These are phyloP conservation scores for Lachancea lanzarotensis DNA, from an alignment of 805 yeast genomes.

Conservation along the genomic window DNA sequence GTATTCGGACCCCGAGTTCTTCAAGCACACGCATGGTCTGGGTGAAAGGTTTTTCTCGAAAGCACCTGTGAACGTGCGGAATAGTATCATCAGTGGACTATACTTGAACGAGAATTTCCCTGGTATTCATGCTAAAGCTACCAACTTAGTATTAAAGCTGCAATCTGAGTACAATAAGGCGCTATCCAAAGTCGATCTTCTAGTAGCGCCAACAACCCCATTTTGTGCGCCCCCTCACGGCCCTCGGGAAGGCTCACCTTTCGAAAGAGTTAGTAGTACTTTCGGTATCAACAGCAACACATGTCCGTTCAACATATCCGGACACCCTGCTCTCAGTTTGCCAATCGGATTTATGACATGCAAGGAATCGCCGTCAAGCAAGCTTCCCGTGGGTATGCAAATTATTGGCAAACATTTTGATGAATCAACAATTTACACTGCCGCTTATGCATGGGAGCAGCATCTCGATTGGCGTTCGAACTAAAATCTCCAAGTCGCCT, in stretches of 20 bases:
- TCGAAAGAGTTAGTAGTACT: background rate
- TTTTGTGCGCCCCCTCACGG: background rate
- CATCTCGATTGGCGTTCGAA: constrained; percentile 4
- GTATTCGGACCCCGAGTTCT: constrained; percentile 12
- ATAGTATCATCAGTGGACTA: constrained; percentile 28
- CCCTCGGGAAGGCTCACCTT: background rate
- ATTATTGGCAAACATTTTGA: constrained; percentile 32
- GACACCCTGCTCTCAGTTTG: background rate
- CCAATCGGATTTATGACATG: background rate
- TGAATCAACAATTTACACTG: constrained; percentile 29
- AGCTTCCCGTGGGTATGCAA: constrained; percentile 35
- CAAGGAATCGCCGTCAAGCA: constrained; percentile 21
- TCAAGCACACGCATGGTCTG: constrained; percentile 15
- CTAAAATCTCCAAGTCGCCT: no score
- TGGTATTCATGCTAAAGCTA: constrained; percentile 13
- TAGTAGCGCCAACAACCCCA: background rate
- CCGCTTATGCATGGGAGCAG: constrained; percentile 35
- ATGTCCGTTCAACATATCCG: background rate
- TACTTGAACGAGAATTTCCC: constrained; percentile 31
- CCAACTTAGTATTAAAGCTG: background rate
- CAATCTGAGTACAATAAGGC: background rate
- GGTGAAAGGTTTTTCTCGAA: constrained; percentile 14
- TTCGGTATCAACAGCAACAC: background rate
- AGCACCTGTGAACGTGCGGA: constrained; percentile 15
- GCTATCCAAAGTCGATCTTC: background rate